Evolutionary conservation across 2,329 filamentous ascomycete species (phyloP).

Genomic region (Thelonectria blattea): DNA sequence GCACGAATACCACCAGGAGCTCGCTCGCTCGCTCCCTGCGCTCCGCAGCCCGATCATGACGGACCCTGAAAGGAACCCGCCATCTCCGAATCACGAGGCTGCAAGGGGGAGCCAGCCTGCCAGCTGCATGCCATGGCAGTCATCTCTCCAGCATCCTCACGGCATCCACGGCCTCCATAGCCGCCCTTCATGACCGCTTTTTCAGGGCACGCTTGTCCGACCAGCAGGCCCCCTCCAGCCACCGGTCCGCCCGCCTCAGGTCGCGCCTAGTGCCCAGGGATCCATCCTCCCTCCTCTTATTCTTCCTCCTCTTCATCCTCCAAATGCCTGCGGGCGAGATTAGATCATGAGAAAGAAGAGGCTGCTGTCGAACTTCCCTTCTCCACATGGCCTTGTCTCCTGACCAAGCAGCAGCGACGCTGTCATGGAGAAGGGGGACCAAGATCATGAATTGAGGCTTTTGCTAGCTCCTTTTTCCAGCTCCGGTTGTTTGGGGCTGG

Average conservation of each 20-base stretch:
- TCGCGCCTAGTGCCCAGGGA: constrained; percentile 5
- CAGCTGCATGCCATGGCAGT: not conserved
- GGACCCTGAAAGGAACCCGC: constrained; percentile 2
- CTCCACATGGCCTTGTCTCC: not conserved
- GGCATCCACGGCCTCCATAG: constrained; percentile 1
- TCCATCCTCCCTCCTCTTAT: not conserved
- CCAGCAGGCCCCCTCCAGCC: constrained; percentile 13
- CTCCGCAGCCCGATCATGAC: not conserved
- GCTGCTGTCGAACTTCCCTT: not conserved
- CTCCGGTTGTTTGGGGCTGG: constrained; percentile 4
- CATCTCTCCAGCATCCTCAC: constrained; percentile 2
- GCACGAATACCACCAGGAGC: not conserved
- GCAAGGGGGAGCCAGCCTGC: not conserved
- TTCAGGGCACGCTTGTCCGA: not conserved
- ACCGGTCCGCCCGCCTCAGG: constrained; percentile 19
- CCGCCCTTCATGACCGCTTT: constrained; percentile 2
- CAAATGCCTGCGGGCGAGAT: not conserved
- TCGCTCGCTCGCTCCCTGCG: not conserved
- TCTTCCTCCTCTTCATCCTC: not conserved
- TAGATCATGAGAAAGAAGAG: not conserved
- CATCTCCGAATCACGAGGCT: not conserved
- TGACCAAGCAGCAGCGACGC: not conserved
- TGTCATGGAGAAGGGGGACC: not conserved
- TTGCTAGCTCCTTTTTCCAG: not conserved
- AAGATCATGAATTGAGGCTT: not conserved